Conservation (phyloP, 2,329 filamentous ascomycete genomes). For the Pseudocercospora macadamiae region DNA sequence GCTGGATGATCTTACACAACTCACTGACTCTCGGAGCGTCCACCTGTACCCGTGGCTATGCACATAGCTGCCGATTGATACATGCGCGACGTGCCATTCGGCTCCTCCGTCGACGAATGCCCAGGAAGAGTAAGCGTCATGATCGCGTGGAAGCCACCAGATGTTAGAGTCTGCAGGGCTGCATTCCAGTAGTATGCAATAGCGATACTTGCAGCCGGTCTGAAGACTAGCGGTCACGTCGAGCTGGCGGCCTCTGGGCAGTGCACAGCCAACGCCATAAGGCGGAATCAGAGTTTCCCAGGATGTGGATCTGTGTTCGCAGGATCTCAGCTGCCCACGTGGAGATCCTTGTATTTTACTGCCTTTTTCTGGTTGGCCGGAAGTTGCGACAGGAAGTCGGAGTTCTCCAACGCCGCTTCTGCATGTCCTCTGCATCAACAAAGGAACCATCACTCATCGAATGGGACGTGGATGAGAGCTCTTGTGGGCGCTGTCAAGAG, state of each 20-base stretch:
- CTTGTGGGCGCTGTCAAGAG: not conserved
- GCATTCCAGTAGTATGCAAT: too few relatives aligned
- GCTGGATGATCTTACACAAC: not conserved
- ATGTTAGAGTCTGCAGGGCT: not conserved
- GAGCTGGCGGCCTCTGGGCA: not conserved
- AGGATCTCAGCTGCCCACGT: not conserved
- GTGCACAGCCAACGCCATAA: not conserved
- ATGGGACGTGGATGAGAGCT: slow-evolving; percentile 1
- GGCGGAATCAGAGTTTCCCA: not conserved
- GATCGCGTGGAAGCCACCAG: not conserved
- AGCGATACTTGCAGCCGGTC: not conserved
- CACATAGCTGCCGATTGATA: not conserved
- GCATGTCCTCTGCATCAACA: not conserved
- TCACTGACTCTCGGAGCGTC: not conserved
- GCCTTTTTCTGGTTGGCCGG: not conserved
- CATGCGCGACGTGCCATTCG: not conserved
- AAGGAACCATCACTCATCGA: not conserved
- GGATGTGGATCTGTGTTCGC: too few relatives aligned
- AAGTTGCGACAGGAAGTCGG: not conserved
- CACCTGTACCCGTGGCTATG: not conserved
- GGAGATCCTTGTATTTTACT: not conserved
- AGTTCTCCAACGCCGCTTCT: not conserved
- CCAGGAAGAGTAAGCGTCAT: too few relatives aligned
- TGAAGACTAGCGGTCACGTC: not conserved
- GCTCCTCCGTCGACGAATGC: not conserved